These are phyloP conservation scores for Microsporum ferrugineum DNA, from an alignment of 2,329 filamentous ascomycete species.

Conservation along the genomic window DNA sequence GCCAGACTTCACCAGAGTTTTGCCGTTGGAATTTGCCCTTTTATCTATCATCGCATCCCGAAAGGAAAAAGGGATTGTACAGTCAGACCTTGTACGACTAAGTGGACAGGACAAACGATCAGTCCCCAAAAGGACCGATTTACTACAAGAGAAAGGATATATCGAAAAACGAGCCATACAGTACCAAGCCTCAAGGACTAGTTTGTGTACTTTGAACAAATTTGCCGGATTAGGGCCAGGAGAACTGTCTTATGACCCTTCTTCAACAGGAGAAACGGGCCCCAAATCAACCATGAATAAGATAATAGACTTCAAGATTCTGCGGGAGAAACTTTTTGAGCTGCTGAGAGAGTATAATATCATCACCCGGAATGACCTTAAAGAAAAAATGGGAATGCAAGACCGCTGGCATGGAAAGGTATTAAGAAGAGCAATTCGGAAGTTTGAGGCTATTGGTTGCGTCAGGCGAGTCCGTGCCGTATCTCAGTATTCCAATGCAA, in stretches of 20 bases:
- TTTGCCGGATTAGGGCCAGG: conserved; percentile 25
- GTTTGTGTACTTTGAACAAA: conserved; percentile 44
- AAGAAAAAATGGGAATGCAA: conserved; percentile 34
- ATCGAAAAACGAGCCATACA: conserved; percentile 46
- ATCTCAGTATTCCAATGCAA: conserved; percentile 30
- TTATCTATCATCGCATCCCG: conserved; percentile 48
- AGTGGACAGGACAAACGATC: conserved; percentile 56
- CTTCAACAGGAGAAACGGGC: conserved; percentile 12
- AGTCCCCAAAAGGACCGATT: conserved; percentile 49
- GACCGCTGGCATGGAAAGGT: conserved; percentile 31
- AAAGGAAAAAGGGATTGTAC: conserved; percentile 45
- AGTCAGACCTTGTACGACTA: conserved; percentile 43
- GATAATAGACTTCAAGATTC: conserved; percentile 39
- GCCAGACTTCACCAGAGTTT: conserved; percentile 44
- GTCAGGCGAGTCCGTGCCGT: conserved; percentile 34
- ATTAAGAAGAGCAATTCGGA: conserved; percentile 34
- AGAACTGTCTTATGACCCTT: conserved; percentile 9
- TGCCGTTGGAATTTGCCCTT: conserved; percentile 44
- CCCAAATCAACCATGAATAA: conserved; percentile 16
- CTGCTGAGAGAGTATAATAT: conserved; percentile 41
- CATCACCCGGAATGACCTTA: conserved; percentile 43
- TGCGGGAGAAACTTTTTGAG: conserved; percentile 39
- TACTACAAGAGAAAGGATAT: conserved; percentile 47
- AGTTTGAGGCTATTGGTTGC: conserved; percentile 37
- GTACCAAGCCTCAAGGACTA: conserved; percentile 42